Base-by-base conservation (phyloP, 2,329 filamentous ascomycete species). In the Escovopsis weberi region DNA sequence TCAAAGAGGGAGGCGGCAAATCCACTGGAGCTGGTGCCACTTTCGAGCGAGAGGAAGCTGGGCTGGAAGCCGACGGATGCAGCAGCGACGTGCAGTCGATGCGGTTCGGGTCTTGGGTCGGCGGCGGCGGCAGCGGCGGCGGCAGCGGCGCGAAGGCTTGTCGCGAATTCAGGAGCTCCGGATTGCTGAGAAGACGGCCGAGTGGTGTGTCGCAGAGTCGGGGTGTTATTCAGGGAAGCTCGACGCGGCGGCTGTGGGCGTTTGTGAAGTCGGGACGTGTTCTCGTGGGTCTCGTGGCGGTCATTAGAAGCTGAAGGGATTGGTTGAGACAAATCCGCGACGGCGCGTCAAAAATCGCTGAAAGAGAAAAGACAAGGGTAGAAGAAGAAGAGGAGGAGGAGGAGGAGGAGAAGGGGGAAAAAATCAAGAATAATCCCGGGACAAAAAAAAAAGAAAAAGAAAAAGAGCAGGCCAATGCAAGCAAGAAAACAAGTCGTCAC, bases 221-320 rank as follows among this genome's bases (percentile, higher is more conserved):
- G 57, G 53, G 15, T 15, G 15, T 15, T 15, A 15, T 63, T 58
- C 10, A 30, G 6, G 28, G 28, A 10, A 30, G 28, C 6, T 30
- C 28, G 28, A 30, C 6, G 6, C 28, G 28, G 6, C 28, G 28
- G 28, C 28, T 30, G 28, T 1, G 28, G 28, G 28, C 28, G 28
- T 10, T 30, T 6, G 28, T 30, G 28, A 30, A 10, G 6, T 10
- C 28, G 28, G 47, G 61, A 57, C 55, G 62, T 62, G 53, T 62
- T 59, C 55, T 68, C 68, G 68, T 73, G 57, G 61, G 53, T 61
- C 56, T 73, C 69, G 72, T 73, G 62, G 68, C 64, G 65, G 69
- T 74, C 70, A 65, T 72, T 56, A 70, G 58, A 58, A 51, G 56
- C 53, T 38, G 57, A 53, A 49, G 61, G 53, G 44, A 54, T 62